These are phyloP conservation scores for Geotrichum citri-aurantii DNA, from an alignment of 1,139 yeast species.

Conservation along the genomic window DNA sequence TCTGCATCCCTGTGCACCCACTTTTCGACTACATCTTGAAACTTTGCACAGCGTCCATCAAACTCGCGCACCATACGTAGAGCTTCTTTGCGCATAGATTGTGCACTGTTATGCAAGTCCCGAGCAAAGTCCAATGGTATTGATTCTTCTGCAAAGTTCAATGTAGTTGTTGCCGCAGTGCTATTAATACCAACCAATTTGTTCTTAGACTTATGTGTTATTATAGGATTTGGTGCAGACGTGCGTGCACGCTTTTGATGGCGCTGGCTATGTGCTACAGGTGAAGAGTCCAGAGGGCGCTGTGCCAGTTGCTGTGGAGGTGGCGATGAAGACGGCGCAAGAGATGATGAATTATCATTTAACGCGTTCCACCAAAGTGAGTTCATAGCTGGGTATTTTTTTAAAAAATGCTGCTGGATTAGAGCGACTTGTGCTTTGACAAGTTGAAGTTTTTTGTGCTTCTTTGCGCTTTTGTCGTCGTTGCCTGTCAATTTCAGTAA, in stretches of 20 bases:
- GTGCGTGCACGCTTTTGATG: background rate
- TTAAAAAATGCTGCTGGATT: background rate
- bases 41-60: background rate
- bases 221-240: background rate
- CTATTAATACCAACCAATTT: background rate
- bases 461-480: background rate
- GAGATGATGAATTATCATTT: background rate
- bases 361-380: background rate
- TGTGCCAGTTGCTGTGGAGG: background rate
- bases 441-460: background rate
- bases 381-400: background rate
- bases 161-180: background rate
- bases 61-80: background rate
- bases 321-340: background rate
- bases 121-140: background rate
- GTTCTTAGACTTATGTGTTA: background rate
- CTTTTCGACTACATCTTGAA: background rate
- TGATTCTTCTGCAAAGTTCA: background rate
- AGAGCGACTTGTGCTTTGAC: background rate
- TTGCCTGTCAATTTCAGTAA: background rate
- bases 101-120: background rate
- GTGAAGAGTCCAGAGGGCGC: background rate
- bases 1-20: background rate
- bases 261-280: background rate
- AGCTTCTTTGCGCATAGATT: background rate